These are phyloP conservation scores for Xerocomellus amylosporus DNA, from an alignment of 768 basidiomycete species.

Conservation along the genomic window DNA sequence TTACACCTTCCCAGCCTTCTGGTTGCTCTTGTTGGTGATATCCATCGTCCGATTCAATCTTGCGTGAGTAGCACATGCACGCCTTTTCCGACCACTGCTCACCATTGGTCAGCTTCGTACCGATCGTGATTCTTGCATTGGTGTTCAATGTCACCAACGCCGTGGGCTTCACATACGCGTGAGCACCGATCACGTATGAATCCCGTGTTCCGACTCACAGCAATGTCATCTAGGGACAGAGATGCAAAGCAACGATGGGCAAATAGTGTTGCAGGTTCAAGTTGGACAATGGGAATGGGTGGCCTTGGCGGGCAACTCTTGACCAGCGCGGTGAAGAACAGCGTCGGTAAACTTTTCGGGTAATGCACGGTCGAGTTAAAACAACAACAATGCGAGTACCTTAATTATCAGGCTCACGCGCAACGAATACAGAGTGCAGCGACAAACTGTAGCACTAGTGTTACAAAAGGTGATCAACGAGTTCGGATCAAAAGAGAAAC, in stretches of 20 bases:
- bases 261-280: constrained; percentile 61
- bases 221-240: constrained; percentile 56
- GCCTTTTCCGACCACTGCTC: constrained; percentile 6
- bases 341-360: constrained; percentile 76
- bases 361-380: constrained; percentile 19
- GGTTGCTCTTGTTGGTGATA: constrained; percentile 84
- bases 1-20: constrained; percentile 85
- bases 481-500: constrained; percentile 9
- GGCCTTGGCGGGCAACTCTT: constrained; percentile 85
- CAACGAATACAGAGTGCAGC: constrained; percentile 3
- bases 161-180: constrained; percentile 97
- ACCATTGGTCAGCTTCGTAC: constrained; percentile 67
- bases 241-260: constrained; percentile 95
- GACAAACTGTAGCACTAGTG: constrained; percentile 24
- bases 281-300: constrained; percentile 72
- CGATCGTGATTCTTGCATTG: constrained; percentile 89
- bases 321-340: constrained; percentile 76
- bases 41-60: constrained; percentile 87
- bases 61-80: constrained; percentile 52
- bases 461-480: constrained; percentile 29
- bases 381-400: constrained; percentile 16
- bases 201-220: constrained; percentile 10
- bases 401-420: background rate
- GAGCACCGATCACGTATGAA: constrained; percentile 30
- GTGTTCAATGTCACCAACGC: constrained; percentile 96